phyloP scores from a whole-genome alignment of 495 filamentous ascomycete genomes.

The Hypoxylon lienhwacheense region DNA sequence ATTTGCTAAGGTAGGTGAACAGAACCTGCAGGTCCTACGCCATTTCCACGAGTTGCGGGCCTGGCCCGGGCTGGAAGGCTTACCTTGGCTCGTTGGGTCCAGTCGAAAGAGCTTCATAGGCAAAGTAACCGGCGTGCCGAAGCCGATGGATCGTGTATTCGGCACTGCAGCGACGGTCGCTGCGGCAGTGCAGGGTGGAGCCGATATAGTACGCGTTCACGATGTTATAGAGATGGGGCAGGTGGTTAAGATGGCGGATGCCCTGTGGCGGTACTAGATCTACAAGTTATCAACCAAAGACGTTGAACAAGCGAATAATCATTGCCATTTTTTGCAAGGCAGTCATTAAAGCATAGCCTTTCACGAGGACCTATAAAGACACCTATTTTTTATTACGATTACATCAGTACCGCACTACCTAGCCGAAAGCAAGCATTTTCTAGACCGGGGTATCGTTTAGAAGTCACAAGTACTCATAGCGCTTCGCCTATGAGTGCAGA shows the following conservation, averaged over 20 bases:
- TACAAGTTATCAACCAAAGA: not conserved
- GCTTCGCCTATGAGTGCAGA: too few species aligned
- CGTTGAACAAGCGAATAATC: not conserved
- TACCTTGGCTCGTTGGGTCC: slow-evolving; percentile 89
- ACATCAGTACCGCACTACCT: too few species aligned
- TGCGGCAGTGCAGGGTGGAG: slow-evolving; percentile 85
- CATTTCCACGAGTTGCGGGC: slow-evolving; percentile 62
- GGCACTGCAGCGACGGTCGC: slow-evolving; percentile 89
- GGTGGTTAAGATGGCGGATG: slow-evolving; percentile 87
- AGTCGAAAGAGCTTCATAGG: slow-evolving; percentile 93
- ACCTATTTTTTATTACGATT: too few species aligned
- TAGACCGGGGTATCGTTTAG: too few species aligned
- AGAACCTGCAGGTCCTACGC: slow-evolving; percentile 80
- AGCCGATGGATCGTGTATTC: slow-evolving; percentile 65
- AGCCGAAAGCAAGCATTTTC: too few species aligned
- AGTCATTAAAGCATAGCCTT: too few species aligned
- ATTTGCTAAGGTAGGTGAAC: slow-evolving; percentile 79
- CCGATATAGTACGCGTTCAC: slow-evolving; percentile 93
- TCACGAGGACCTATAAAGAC: too few species aligned
- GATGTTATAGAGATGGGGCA: slow-evolving; percentile 89
- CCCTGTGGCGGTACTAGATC: slow-evolving; percentile 67
- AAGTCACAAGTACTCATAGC: too few species aligned
- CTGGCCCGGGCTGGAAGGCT: slow-evolving; percentile 63
- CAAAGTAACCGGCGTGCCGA: slow-evolving; percentile 69
- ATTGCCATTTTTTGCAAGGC: too few species aligned